phyloP scores from a whole-genome alignment of 2,329 filamentous ascomycete species.

The Colletotrichum lentis region DNA sequence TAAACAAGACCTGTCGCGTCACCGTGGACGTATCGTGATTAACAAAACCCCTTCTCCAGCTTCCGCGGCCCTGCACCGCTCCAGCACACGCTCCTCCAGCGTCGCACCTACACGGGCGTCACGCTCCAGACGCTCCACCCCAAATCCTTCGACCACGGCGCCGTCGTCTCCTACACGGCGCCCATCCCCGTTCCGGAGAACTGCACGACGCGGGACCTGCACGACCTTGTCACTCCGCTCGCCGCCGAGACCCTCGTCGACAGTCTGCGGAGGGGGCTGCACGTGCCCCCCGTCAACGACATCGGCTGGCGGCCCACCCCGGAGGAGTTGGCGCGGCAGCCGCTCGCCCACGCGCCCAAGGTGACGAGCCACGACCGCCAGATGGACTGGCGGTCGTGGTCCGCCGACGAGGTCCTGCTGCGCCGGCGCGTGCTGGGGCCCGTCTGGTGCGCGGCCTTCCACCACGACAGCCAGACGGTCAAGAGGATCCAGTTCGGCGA shows the following conservation, averaged over 20 bases:
- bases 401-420: slow-evolving; percentile 61
- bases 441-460: slow-evolving; percentile 65
- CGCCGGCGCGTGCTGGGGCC: slow-evolving; percentile 69
- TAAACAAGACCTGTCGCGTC: slow-evolving; percentile 49
- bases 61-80: slow-evolving; percentile 87
- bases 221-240: slow-evolving; percentile 63
- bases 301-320: slow-evolving; percentile 44
- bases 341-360: slow-evolving; percentile 71
- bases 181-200: slow-evolving; percentile 56
- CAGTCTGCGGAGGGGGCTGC: slow-evolving; percentile 68
- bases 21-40: slow-evolving; percentile 1
- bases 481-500: slow-evolving; percentile 54
- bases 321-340: slow-evolving; percentile 32
- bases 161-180: slow-evolving; percentile 75
- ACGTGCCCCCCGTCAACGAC: slow-evolving; percentile 67
- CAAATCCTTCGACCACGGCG: slow-evolving; percentile 78
- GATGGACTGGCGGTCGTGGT: slow-evolving; percentile 66
- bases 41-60: slow-evolving; percentile 51
- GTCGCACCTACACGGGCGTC: slow-evolving; percentile 71
- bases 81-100: slow-evolving; percentile 79
- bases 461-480: slow-evolving; percentile 38
- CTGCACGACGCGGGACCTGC: slow-evolving; percentile 55
- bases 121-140: slow-evolving; percentile 87
- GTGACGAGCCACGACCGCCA: slow-evolving; percentile 70
- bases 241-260: slow-evolving; percentile 76